Evolutionary conservation across 1,284 basidiomycete genomes (phyloP), one percentile per base, ranked within the genome.

Genomic region (Ustilago tritici): DNA sequence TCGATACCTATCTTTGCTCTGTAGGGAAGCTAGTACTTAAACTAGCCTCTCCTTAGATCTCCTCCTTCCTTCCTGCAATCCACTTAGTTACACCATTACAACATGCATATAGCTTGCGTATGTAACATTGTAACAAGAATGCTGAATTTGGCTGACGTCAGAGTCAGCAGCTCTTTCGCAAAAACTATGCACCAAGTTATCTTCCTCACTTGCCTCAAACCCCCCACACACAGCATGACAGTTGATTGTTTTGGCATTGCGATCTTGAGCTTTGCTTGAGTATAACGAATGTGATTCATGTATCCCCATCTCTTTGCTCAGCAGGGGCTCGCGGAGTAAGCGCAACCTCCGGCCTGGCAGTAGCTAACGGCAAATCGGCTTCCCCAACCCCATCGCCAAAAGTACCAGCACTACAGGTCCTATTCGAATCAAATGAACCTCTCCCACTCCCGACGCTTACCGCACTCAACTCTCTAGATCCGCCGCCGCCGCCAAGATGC

Each of bases 341-440:
- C 23, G 47, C 23, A 11, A 32, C 28, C 36, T 17, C 17, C 10
- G 56, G 17, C 31, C 14, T 14, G n/a, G 43, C n/a, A 4, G 46
- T 56, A 15, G 31, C n/a, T 4, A 53, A 35, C 4, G 50, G 59
- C 49, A 49, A 52, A 36, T 60, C 58, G 8, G 35, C 57, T 3
- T 17, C 12, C 5, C 17, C 34, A 6, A 8, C n/a, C 4, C 43
- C 60, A 23, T 72, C 65, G 4, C 63, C 69, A 50, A 72, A 72
- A 14, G 70, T 72, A 4, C 70, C 65, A 5, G 65, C 70, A 23
- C 70, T 72, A 28, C 60, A 59, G 19, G 49, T 54, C 14, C 62
- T 28, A 32, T 58, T 46, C 19, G 70, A 63, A 11, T 67, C 70
- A 14, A 28, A 65, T 7, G 69, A 59, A 23, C 47, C 11, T 10